Evolutionary conservation across 2,329 filamentous ascomycete genomes (phyloP).

Genomic region (Phialocephala sp.): DNA sequence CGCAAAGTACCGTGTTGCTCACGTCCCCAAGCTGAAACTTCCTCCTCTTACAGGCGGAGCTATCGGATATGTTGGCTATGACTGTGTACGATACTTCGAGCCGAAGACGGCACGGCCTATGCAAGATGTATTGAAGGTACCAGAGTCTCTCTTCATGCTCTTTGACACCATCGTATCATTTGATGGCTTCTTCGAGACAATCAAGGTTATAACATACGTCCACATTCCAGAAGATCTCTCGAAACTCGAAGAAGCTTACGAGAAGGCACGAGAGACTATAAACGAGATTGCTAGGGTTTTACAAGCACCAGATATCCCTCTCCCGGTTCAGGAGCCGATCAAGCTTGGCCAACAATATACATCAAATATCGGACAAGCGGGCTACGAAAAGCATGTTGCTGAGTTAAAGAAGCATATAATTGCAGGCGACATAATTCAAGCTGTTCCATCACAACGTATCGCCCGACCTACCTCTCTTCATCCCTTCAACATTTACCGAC

Average conservation of each 20-base stretch:
- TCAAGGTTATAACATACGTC: slow-evolving; percentile 93
- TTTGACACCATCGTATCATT: slow-evolving; percentile 94
- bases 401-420: slow-evolving; percentile 88
- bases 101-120: slow-evolving; percentile 90
- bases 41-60: slow-evolving; percentile 90
- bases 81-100: slow-evolving; percentile 97
- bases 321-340: slow-evolving; percentile 79
- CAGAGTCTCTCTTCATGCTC: slow-evolving; percentile 96
- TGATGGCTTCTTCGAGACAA: slow-evolving; percentile 90
- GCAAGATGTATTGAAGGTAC: slow-evolving; percentile 86
- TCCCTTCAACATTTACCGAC: slow-evolving; percentile 97
- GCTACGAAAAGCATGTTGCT: slow-evolving; percentile 90
- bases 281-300: slow-evolving; percentile 73
- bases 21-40: slow-evolving; percentile 80
- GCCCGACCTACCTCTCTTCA: slow-evolving; percentile 88
- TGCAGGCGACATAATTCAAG: slow-evolving; percentile 94
- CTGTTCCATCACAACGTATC: slow-evolving; percentile 92
- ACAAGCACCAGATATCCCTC: slow-evolving; percentile 73
- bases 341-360: slow-evolving; percentile 77
- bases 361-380: slow-evolving; percentile 87
- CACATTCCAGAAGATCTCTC: slow-evolving; percentile 64
- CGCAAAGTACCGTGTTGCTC: slow-evolving; percentile 76
- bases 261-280: slow-evolving; percentile 67
- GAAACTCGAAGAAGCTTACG: slow-evolving; percentile 72
- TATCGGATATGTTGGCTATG: slow-evolving; percentile 96